Conservation (phyloP, 2,329 filamentous ascomycete genomes). For the Lasiodiplodia sp. region DNA sequence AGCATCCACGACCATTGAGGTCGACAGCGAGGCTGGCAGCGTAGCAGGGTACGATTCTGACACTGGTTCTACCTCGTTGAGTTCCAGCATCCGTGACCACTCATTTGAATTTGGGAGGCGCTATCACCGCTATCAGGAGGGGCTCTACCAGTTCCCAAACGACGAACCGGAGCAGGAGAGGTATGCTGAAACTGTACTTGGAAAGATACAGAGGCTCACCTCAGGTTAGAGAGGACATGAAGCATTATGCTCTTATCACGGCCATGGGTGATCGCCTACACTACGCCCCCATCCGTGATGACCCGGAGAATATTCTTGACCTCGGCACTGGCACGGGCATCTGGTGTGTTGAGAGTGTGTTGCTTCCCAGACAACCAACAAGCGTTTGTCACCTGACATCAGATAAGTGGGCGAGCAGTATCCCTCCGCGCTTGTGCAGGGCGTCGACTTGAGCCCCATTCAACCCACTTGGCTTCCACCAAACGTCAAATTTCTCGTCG, state of each 20-base stretch:
- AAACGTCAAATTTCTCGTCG: constrained; percentile 56
- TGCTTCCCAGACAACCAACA: neutral
- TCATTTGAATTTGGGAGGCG: constrained; percentile 26
- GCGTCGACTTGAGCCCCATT: constrained; percentile 47
- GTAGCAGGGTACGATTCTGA: constrained; percentile 34
- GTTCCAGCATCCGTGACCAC: constrained; percentile 44
- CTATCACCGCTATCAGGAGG: constrained; percentile 38
- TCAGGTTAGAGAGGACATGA: too few relatives aligned
- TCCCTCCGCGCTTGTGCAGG: constrained; percentile 24
- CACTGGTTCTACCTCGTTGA: constrained; percentile 32
- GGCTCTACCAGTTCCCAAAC: constrained; percentile 46
- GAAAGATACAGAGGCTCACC: constrained; percentile 24
- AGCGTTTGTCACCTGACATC: neutral
- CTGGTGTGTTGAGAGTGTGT: constrained; percentile 41
- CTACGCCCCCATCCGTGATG: too few relatives aligned
- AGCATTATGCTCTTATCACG: too few relatives aligned
- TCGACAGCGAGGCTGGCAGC: constrained; percentile 47
- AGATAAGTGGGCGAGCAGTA: too few relatives aligned
- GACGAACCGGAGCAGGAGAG: constrained; percentile 51
- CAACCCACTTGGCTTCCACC: constrained; percentile 53
- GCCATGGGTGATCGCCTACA: too few relatives aligned
- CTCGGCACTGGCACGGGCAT: constrained; percentile 27
- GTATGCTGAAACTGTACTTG: constrained; percentile 41
- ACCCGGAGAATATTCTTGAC: constrained; percentile 32
- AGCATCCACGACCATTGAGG: constrained; percentile 50